Evolutionary conservation across 2,329 filamentous ascomycete species (phyloP).

Genomic region (Emergomyces pasteurianus): DNA sequence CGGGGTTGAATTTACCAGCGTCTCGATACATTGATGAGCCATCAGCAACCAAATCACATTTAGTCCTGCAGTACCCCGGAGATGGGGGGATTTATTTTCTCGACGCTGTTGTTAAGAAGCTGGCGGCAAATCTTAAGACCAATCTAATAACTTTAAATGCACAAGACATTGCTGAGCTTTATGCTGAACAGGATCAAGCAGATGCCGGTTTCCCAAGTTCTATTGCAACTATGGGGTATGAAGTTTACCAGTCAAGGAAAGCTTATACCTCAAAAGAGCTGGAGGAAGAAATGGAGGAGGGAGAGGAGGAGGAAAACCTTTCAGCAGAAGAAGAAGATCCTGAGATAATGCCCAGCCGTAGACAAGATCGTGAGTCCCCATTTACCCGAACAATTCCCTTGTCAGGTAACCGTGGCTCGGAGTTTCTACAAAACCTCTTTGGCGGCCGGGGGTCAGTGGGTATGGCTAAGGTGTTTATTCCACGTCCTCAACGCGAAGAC

Average conservation of each 20-base stretch:
- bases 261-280: conserved; percentile 22
- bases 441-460: conserved; percentile 9
- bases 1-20: conserved; percentile 36
- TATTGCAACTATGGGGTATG: conserved; percentile 40
- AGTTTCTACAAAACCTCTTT: conserved; percentile 8
- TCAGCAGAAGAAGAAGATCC: conserved; percentile 19
- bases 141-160: conserved; percentile 34
- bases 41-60: conserved; percentile 41
- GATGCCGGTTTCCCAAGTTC: conserved; percentile 22
- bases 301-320: conserved; percentile 31
- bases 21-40: conserved; percentile 34
- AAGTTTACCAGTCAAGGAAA: conserved; percentile 35
- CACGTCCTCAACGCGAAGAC: conserved; percentile 3
- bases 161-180: conserved; percentile 35
- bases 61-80: conserved; percentile 48
- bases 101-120: conserved; percentile 49
- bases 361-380: conserved; percentile 7
- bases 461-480: conserved; percentile 9
- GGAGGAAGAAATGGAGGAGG: conserved; percentile 35
- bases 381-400: conserved; percentile 9
- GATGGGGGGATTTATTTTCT: conserved; percentile 44
- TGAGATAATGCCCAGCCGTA: conserved; percentile 14
- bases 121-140: conserved; percentile 45
- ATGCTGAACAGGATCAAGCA: conserved; percentile 28
- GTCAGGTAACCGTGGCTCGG: background rate